Evolutionary conservation across 176 grass and related monocot genomes (phyloP), one percentile per base, ranked within the genome.

Genomic region (Musa beccarii): DNA sequence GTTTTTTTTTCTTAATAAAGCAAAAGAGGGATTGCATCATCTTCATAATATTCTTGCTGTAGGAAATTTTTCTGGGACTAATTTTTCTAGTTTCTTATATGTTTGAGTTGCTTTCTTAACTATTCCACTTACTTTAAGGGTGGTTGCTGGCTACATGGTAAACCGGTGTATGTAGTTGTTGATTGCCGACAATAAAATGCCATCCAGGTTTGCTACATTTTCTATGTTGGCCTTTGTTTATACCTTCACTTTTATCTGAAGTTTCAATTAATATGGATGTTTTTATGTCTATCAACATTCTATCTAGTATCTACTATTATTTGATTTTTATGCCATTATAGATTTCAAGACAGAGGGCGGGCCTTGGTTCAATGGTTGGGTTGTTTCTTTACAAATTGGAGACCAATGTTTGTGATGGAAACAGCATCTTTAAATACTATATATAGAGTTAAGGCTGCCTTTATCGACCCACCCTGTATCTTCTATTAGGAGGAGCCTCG

Each of bases 91-190:
- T 57, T 17, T 16, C 14, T 57, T 57, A 57, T 57, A 57, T 57
- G 55, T 57, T 57, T 72, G 9, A 12, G 25, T 56, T 3, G 24
- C 54, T 34, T 73, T 49, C 25, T 71, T 22, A 66, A 76, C 71
- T 15, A 52, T 51, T 62, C 2, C 1, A 28, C 21, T 13, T 79
- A 69, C 66, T 75, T 79, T 63, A 80, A 93, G 94, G 78, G 88
- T 80, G 80, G 83, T 15, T 93, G 84, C 69, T 87, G 87, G 82
- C 86, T 98, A 26, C 81, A 89, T 65, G 94, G 88, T 56, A 93
- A 84, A 34, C 86, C 90, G 53, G 94, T 93, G 20, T 86, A 93
- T 62, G 63, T 93, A 63, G 72, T 93, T 34, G 90, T 98, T 59
- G 94, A 98, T 23, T 98, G 88, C 74, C 84, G 78, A 68, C 87